phyloP scores from a whole-genome alignment of 2,329 filamentous ascomycete species.

The Fusarium buharicum region DNA sequence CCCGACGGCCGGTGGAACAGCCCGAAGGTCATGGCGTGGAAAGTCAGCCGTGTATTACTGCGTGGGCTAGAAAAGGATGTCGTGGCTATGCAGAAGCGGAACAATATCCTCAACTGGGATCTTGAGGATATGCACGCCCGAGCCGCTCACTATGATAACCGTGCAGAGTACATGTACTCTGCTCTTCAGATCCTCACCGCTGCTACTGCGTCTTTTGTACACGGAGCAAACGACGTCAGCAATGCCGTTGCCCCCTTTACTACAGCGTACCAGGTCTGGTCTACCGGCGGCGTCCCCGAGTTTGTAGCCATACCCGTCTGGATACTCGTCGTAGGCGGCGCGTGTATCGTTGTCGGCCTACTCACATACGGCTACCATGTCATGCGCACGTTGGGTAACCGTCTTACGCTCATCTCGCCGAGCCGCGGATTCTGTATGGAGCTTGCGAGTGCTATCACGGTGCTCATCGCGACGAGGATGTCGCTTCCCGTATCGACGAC shows the following conservation, averaged over 20 bases:
- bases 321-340: conserved; percentile 66
- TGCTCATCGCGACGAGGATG: conserved; percentile 66
- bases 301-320: conserved; percentile 66
- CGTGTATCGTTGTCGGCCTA: conserved; percentile 64
- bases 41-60: conserved; percentile 55
- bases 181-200: conserved; percentile 70
- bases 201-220: conserved; percentile 70
- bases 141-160: conserved; percentile 70
- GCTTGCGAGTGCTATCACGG: conserved; percentile 68
- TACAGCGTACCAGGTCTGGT: conserved; percentile 70
- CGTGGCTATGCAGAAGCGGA: conserved; percentile 57
- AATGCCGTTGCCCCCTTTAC: conserved; percentile 72
- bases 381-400: conserved; percentile 71
- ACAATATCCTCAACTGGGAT: conserved; percentile 61
- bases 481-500: conserved; percentile 71
- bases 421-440: conserved; percentile 70
- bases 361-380: conserved; percentile 72
- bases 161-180: conserved; percentile 69
- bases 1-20: conserved; percentile 55
- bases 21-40: conserved; percentile 55
- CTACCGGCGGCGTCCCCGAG: conserved; percentile 55
- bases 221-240: conserved; percentile 75
- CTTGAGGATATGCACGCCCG: conserved; percentile 63
- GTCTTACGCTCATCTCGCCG: conserved; percentile 69
- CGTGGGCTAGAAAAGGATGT: conserved; percentile 62